Evolutionary conservation across 176 grass and related monocot genomes (phyloP).

Genomic region (Hsuehochloa calcarea): DNA sequence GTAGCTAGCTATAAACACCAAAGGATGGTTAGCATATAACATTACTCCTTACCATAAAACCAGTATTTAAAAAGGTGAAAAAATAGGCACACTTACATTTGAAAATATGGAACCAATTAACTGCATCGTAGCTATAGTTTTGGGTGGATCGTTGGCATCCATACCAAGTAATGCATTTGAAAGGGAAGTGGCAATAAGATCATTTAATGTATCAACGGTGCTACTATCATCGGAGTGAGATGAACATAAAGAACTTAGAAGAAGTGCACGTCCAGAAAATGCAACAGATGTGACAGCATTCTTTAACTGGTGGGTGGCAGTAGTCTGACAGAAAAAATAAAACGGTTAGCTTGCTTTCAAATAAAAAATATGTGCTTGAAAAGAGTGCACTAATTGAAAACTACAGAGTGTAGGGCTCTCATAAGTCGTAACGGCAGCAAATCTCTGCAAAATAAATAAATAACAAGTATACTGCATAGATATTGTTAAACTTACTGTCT

Average conservation of each 20-base stretch:
- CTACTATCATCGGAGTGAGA: constrained; percentile 49
- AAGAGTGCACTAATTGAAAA: constrained; percentile 5
- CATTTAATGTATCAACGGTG: constrained; percentile 42
- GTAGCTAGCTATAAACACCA: constrained; percentile 64
- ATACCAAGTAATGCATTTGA: constrained; percentile 98
- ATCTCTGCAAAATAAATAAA: constrained; percentile 4
- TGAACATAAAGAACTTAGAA: constrained; percentile 58
- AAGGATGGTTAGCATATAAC: constrained; percentile 34
- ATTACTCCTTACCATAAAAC: constrained; percentile 1
- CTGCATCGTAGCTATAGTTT: constrained; percentile 92
- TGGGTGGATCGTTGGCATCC: constrained; percentile 99
- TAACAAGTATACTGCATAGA: constrained; percentile 19
- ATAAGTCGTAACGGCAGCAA: constrained; percentile 1
- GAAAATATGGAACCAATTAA: constrained; percentile 97
- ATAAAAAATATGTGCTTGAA: constrained; percentile 3
- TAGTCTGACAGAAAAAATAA: constrained; percentile 60
- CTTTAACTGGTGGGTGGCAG: constrained; percentile 96
- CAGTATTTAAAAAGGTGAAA: constrained; percentile 34
- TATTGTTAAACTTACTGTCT: constrained; percentile 74
- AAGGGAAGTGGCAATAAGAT: constrained; percentile 71
- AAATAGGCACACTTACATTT: constrained; percentile 59
- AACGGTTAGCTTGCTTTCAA: neutral
- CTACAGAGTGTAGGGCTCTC: neutral
- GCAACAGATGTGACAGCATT: constrained; percentile 90
- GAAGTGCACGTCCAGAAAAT: constrained; percentile 75